These are phyloP conservation scores for Canna indica DNA, from an alignment of 176 grass and related monocot species.

Conservation along the genomic window DNA sequence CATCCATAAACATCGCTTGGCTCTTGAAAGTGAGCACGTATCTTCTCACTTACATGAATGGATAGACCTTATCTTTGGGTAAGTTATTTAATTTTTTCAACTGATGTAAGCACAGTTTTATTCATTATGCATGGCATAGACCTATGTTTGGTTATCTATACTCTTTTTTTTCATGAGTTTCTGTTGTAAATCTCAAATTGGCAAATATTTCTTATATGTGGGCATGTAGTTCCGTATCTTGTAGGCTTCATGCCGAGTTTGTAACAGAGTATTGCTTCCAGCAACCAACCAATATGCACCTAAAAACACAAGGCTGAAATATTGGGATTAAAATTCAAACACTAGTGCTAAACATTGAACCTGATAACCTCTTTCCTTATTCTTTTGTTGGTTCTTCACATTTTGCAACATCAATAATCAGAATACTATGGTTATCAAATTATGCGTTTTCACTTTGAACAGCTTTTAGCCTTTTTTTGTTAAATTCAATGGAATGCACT, in stretches of 20 bases:
- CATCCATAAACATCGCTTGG: constrained; percentile 79
- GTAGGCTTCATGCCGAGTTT: background rate
- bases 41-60: constrained; percentile 84
- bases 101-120: background rate
- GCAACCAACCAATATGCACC: background rate
- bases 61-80: constrained; percentile 99
- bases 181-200: background rate
- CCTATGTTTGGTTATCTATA: background rate
- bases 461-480: background rate
- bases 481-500: background rate
- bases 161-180: background rate
- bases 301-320: background rate
- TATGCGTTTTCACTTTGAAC: too few species aligned
- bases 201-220: background rate
- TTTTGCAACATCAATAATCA: too few species aligned
- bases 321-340: background rate
- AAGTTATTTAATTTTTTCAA: constrained; percentile 10
- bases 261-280: background rate
- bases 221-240: background rate
- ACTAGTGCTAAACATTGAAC: too few species aligned
- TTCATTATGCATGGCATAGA: background rate
- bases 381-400: too few species aligned
- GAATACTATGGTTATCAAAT: too few species aligned
- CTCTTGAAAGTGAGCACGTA: constrained; percentile 92
- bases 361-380: too few species aligned